These are phyloP conservation scores for Sicyos baderoa DNA, from an alignment of 306 rosid species.

Conservation along the genomic window DNA sequence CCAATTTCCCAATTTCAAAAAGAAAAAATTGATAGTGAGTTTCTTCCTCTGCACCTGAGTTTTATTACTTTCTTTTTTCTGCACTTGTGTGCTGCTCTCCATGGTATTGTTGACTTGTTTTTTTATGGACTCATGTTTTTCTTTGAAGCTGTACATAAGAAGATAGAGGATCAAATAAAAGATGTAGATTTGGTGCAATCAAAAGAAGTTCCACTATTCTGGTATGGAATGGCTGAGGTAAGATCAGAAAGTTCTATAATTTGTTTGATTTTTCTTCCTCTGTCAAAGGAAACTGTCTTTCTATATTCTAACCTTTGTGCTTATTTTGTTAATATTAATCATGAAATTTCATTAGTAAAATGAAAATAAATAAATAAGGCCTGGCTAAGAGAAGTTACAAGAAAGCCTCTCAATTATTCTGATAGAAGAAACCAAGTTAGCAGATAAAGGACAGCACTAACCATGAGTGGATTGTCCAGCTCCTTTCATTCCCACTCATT, in stretches of 20 bases:
- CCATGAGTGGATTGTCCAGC: background rate
- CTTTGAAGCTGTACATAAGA: constrained; percentile 48
- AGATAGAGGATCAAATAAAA: constrained; percentile 56
- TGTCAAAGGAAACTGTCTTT: background rate
- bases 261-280: background rate
- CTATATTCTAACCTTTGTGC: background rate
- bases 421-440: background rate
- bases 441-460: no score
- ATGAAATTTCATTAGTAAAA: background rate
- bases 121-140: background rate
- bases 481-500: background rate
- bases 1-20: no score
- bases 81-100: background rate
- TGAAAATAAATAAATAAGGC: background rate
- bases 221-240: constrained; percentile 99
- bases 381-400: background rate
- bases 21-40: no score
- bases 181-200: constrained; percentile 58
- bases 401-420: background rate
- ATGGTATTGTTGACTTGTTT: background rate
- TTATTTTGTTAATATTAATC: background rate
- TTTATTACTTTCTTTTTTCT: background rate
- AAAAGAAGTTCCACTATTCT: constrained; percentile 60
- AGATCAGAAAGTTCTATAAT: constrained; percentile 5
- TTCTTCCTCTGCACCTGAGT: constrained; percentile 14